A percentile compares a stretch with the other conserved stretches of the same genome.
Conservation (phyloP, 768 basidiomycete species). For the Tricholomella constricta region DNA sequence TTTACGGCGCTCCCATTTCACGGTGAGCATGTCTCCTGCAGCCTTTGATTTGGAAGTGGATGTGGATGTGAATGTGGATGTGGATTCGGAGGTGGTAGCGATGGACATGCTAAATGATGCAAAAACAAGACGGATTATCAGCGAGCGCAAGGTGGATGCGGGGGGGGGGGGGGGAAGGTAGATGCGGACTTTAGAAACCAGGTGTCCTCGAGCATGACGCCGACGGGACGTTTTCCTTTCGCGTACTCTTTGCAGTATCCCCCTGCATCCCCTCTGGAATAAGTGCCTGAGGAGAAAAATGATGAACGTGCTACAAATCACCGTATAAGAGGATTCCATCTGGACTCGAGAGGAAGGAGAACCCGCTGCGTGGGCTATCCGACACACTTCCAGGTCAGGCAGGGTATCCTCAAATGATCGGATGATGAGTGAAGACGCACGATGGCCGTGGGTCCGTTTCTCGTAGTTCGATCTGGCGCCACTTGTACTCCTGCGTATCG, state of each 20-base stretch:
- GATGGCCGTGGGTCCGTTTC: constrained; percentile 74
- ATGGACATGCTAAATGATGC: constrained; percentile 15
- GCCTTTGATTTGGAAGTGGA: constrained; percentile 31
- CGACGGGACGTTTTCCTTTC: constrained; percentile 83
- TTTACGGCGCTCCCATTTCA: constrained; percentile 90
- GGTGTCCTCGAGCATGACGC: constrained; percentile 88
- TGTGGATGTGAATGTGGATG: constrained; percentile 14
- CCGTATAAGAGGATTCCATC: constrained; percentile 86
- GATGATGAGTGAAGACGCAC: constrained; percentile 39
- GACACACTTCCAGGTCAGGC: constrained; percentile 1
- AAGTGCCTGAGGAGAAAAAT: neutral
- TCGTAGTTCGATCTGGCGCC: constrained; percentile 75
- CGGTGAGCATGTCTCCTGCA: constrained; percentile 46
- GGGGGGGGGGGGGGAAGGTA: neutral
- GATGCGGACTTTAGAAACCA: constrained; percentile 75
- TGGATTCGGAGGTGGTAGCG: constrained; percentile 22
- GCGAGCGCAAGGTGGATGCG: neutral
- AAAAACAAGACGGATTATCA: neutral
- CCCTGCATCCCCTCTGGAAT: constrained; percentile 40
- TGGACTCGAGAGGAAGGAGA: constrained; percentile 76
- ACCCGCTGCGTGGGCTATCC: constrained; percentile 79
- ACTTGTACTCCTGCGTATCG: constrained; percentile 83
- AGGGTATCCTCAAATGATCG: neutral
- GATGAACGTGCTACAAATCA: constrained; percentile 19
- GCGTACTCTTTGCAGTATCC: constrained; percentile 91